These are phyloP conservation scores for Colletotrichum viniferum DNA, from an alignment of 2,329 filamentous ascomycete species.

Conservation along the genomic window DNA sequence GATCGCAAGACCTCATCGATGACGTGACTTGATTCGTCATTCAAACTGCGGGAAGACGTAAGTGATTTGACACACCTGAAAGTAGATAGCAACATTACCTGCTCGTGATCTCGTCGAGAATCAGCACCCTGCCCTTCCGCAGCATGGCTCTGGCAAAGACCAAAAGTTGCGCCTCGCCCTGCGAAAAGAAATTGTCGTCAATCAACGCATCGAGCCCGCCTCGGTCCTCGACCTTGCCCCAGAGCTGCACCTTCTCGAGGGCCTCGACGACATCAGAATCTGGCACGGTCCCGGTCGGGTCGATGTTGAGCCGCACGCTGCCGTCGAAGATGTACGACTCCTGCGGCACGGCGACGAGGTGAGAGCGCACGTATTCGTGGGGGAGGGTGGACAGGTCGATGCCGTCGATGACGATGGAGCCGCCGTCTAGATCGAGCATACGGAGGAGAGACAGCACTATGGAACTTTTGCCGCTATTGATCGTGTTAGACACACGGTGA, in stretches of 20 bases:
- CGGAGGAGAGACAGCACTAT: conserved; percentile 40
- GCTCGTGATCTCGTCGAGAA: conserved; percentile 48
- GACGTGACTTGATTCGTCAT: conserved; percentile 19
- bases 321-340: conserved; percentile 54
- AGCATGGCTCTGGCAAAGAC: conserved; percentile 51
- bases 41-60: conserved; percentile 6
- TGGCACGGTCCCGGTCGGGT: conserved; percentile 39
- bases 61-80: no score
- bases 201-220: conserved; percentile 40
- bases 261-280: conserved; percentile 47
- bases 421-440: conserved; percentile 47
- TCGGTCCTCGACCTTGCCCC: conserved; percentile 39
- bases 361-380: conserved; percentile 27
- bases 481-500: no score
- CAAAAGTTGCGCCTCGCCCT: conserved; percentile 55
- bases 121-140: conserved; percentile 38
- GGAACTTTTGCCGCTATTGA: conserved; percentile 52
- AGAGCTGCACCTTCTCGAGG: conserved; percentile 49
- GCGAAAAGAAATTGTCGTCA: conserved; percentile 37
- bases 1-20: conserved; percentile 19
- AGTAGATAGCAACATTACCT: conserved; percentile 16
- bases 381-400: conserved; percentile 37
- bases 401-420: conserved; percentile 49
- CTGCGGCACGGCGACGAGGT: conserved; percentile 51
- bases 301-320: conserved; percentile 51